phyloP scores from a whole-genome alignment of 2,329 filamentous ascomycete species.

The Sporothrix schenckii region DNA sequence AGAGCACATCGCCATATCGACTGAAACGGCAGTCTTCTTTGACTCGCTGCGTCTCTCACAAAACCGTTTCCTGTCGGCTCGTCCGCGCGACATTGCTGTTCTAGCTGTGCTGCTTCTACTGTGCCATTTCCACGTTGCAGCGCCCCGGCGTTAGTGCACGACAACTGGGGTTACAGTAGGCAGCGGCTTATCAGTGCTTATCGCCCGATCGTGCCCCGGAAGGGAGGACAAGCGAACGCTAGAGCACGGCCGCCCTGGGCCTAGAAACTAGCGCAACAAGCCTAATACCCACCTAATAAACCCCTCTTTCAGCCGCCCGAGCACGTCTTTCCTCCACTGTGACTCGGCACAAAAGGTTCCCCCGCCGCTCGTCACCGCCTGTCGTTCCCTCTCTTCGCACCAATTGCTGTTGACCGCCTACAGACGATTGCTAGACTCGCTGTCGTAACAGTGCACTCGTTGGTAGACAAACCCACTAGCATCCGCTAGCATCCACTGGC shows the following conservation, averaged over 20 bases:
- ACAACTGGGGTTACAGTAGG: no score
- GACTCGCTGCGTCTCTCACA: no score
- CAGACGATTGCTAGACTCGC: background rate
- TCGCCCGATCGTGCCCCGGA: background rate
- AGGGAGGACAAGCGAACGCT: background rate
- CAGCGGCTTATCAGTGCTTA: background rate
- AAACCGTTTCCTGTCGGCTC: no score
- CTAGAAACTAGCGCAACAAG: no score
- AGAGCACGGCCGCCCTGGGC: no score
- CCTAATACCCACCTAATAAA: background rate
- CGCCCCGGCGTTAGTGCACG: no score
- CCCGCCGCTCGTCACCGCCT: constrained; percentile 23
- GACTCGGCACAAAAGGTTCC: background rate
- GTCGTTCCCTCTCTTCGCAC: background rate
- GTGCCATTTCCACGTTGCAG: no score
- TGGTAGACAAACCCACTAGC: no score
- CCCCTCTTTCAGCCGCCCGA: background rate
- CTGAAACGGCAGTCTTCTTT: background rate
- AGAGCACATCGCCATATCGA: background rate
- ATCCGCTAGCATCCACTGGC: no score
- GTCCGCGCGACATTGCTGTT: no score
- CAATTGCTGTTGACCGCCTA: constrained; percentile 13
- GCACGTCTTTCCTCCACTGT: background rate
- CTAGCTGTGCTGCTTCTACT: no score
- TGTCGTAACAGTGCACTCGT: background rate